phyloP scores from a whole-genome alignment of 169 alveolate species.

The Plasmodium cynomolgi region DNA sequence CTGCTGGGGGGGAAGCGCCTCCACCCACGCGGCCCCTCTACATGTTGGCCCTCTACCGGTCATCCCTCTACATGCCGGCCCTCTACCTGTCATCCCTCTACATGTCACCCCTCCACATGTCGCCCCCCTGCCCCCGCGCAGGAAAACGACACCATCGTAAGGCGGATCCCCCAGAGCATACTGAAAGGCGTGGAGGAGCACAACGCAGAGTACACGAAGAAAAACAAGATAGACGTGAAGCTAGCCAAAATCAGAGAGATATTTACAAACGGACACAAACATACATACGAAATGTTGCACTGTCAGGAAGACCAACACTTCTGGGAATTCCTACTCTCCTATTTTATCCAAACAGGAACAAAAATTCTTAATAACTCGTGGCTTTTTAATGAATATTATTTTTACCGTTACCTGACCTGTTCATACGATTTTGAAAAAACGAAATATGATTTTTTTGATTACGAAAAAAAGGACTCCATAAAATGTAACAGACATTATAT shows the following conservation, averaged over 20 bases:
- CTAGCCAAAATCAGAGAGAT: conserved; percentile 30
- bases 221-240: conserved; percentile 14
- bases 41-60: too few relatives aligned
- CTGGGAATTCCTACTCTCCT: conserved; percentile 30
- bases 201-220: conserved; percentile 23
- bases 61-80: neutral
- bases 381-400: conserved; percentile 68
- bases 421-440: conserved; percentile 67
- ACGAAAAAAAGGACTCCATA: conserved; percentile 58
- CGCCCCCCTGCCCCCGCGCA: neutral
- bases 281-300: conserved; percentile 53
- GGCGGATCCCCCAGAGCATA: conserved; percentile 46
- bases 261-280: conserved; percentile 23
- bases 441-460: conserved; percentile 45
- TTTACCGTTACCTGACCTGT: conserved; percentile 51
- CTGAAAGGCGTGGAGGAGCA: conserved; percentile 40
- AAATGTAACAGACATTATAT: conserved; percentile 10
- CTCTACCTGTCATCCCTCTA: neutral
- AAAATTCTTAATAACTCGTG: conserved; percentile 20
- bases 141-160: conserved; percentile 68
- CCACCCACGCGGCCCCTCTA: neutral
- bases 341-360: conserved; percentile 9
- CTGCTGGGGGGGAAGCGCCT: neutral
- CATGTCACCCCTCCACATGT: too few relatives aligned
- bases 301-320: conserved; percentile 18